phyloP scores from a whole-genome alignment of 2,329 filamentous ascomycete species.

The Beauveria sp. region DNA sequence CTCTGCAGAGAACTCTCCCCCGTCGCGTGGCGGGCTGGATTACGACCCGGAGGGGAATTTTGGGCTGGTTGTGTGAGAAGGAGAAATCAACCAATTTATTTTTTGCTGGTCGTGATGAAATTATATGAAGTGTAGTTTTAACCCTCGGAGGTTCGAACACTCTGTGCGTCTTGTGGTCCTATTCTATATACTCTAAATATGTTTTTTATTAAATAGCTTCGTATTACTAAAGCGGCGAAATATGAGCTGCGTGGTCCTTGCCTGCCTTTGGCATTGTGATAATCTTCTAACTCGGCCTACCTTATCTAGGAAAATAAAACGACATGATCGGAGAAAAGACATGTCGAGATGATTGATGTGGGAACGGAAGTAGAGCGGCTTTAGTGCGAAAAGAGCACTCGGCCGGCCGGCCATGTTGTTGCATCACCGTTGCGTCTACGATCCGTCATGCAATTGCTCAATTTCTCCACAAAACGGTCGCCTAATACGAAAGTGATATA shows the following conservation, averaged over 20 bases:
- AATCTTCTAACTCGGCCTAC: too few species aligned
- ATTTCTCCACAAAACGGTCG: background rate
- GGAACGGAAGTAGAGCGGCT: background rate
- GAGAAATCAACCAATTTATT: slow-evolving; percentile 42
- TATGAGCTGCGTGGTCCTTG: fast-evolving
- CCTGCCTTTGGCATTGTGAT: fast-evolving
- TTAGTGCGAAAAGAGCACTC: background rate
- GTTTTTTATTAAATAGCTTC: background rate
- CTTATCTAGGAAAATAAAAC: too few species aligned
- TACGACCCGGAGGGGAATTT: slow-evolving; percentile 52
- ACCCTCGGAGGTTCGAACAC: too few species aligned
- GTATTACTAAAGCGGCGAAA: too few species aligned
- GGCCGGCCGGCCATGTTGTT: background rate
- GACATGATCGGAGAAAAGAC: fast-evolving
- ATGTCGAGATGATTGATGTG: too few species aligned
- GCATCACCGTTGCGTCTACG: slow-evolving; percentile 3
- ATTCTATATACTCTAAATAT: background rate
- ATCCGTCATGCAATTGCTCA: background rate
- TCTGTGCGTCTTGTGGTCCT: background rate
- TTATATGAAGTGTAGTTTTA: background rate
- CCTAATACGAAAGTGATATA: background rate
- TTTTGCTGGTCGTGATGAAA: background rate
- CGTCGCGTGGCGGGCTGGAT: slow-evolving; percentile 64
- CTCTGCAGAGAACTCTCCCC: slow-evolving; percentile 65
- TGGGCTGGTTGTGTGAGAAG: slow-evolving; percentile 50